A percentile compares a stretch with the other conserved stretches of the same genome.
phyloP scores from a whole-genome alignment of 129 eudicot genomes.

The Pseudognaphalium luteoalbum region DNA sequence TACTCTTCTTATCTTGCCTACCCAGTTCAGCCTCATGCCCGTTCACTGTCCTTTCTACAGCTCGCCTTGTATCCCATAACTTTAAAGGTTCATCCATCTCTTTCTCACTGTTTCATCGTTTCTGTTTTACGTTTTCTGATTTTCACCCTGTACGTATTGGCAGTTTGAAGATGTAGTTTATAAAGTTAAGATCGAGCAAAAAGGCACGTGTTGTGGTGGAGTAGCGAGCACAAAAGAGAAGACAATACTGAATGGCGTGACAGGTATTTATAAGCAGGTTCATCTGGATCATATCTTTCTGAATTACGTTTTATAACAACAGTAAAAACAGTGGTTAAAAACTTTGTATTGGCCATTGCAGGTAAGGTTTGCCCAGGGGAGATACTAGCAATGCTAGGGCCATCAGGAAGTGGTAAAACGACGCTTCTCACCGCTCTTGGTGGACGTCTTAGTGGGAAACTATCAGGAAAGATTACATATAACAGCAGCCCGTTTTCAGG shows the following conservation, averaged over 20 bases:
- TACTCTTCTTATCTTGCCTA: conserved; percentile 45
- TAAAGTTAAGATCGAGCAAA: conserved; percentile 52
- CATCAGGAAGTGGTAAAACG: conserved; percentile 98
- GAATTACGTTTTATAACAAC: background rate
- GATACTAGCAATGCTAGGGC: conserved; percentile 93
- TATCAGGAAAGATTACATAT: conserved; percentile 85
- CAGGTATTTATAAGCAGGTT: conserved; percentile 25
- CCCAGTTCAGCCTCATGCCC: conserved; percentile 47
- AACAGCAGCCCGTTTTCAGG: conserved; percentile 83
- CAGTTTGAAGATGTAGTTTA: conserved; percentile 95
- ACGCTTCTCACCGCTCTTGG: conserved; percentile 93
- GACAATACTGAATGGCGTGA: conserved; percentile 82
- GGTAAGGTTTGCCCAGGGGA: conserved; percentile 88
- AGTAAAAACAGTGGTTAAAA: background rate
- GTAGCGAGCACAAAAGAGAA: conserved; percentile 59
- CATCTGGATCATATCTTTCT: too few species aligned
- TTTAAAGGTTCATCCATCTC: conserved; percentile 61
- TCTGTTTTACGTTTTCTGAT: conserved; percentile 3
- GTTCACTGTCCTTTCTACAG: conserved; percentile 49
- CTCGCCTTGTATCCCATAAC: conserved; percentile 58
- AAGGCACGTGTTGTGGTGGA: conserved; percentile 53
- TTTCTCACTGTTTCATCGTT: conserved; percentile 12
- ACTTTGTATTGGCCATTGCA: background rate
- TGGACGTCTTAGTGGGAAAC: conserved; percentile 69
- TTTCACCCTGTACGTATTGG: conserved; percentile 16